Conservation (phyloP, 192 early-diverging fungal genomes). For the Kickxella alabastrina region DNA sequence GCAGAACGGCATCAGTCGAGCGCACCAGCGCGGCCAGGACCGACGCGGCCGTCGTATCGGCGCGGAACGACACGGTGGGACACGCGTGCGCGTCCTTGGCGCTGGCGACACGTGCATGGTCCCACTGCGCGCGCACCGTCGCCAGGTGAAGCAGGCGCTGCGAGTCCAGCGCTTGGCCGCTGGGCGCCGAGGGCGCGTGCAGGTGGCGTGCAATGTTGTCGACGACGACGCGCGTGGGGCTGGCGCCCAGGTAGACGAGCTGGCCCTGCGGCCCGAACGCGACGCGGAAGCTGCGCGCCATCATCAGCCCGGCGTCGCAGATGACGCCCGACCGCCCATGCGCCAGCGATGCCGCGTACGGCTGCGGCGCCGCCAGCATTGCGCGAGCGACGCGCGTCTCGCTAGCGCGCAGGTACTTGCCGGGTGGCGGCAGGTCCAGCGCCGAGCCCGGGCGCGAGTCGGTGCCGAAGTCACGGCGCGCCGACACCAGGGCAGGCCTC, state of each 20-base stretch:
- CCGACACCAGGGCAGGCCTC: background rate
- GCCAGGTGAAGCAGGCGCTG: slow-evolving; percentile 15
- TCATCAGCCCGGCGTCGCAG: slow-evolving; percentile 71
- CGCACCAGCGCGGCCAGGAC: slow-evolving; percentile 2
- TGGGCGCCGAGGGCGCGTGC: slow-evolving; percentile 13
- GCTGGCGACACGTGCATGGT: slow-evolving; percentile 6
- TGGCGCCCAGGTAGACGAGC: slow-evolving; percentile 52
- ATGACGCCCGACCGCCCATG: slow-evolving; percentile 50
- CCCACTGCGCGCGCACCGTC: slow-evolving; percentile 24
- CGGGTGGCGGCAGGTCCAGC: slow-evolving; percentile 32
- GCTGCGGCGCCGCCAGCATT: slow-evolving; percentile 15
- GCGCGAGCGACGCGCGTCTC: slow-evolving; percentile 15
- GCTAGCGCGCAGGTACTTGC: slow-evolving; percentile 35
- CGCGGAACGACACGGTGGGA: slow-evolving; percentile 12
- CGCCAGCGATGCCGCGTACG: slow-evolving; percentile 33
- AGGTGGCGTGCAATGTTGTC: slow-evolving; percentile 47
- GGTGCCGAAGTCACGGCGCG: background rate
- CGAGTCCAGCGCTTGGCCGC: background rate
- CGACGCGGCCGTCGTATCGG: slow-evolving; percentile 15
- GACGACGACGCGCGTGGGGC: slow-evolving; percentile 22
- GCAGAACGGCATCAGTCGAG: no score
- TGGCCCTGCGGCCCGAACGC: slow-evolving; percentile 79
- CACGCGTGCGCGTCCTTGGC: background rate
- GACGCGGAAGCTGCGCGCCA: slow-evolving; percentile 79
- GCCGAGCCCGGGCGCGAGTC: background rate